phyloP scores from a whole-genome alignment of 1,139 yeast species.

The Blastobotrys raffinosifermentans region DNA sequence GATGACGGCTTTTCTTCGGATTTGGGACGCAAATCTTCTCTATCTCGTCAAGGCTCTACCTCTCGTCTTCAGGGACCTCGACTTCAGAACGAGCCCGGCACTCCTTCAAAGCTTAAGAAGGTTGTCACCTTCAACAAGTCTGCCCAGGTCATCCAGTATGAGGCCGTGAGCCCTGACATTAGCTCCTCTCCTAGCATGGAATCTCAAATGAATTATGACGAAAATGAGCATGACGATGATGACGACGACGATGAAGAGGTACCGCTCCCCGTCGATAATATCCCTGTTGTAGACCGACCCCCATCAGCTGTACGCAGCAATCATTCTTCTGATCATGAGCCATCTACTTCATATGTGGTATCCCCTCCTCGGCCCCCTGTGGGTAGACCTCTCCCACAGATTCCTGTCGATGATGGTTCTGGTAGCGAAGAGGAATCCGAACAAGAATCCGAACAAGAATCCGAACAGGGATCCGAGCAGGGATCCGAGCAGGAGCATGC shows the following conservation, averaged over 20 bases:
- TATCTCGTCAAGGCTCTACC: constrained; percentile 25
- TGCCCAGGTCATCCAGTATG: constrained; percentile 40
- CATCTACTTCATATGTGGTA: constrained; percentile 14
- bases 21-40: constrained; percentile 17
- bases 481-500: no score
- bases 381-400: constrained; percentile 22
- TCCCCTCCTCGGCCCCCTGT: constrained; percentile 12
- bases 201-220: constrained; percentile 16
- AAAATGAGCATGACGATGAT: constrained; percentile 21
- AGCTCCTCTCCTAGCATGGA: constrained; percentile 24
- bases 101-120: constrained; percentile 24
- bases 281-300: no score
- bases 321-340: constrained; percentile 14
- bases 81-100: constrained; percentile 13
- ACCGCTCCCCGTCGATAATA: no score
- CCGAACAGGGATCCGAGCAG: no score
- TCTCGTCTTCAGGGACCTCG: constrained; percentile 31
- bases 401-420: no score
- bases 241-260: constrained; percentile 18
- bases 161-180: constrained; percentile 36
- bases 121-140: constrained; percentile 32
- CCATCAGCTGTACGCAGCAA: no score
- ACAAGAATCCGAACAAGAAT: no score
- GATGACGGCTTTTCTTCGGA: no score
- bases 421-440: no score